Conservation (phyloP, 495 filamentous ascomycete species). For the Podospora conica region DNA sequence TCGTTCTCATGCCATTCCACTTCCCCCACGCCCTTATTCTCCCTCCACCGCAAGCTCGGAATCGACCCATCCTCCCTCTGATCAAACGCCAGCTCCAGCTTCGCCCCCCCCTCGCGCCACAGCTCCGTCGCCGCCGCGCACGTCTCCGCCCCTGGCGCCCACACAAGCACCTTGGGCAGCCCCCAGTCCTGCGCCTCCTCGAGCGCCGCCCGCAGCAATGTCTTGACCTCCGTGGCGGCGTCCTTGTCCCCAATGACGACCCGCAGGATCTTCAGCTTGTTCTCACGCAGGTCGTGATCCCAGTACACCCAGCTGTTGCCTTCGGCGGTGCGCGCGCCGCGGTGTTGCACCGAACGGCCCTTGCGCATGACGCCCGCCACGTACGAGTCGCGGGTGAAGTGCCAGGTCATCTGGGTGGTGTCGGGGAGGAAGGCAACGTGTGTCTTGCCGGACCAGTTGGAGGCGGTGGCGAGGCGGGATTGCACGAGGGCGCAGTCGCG, state of each 20-base stretch:
- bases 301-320: conserved; percentile 11
- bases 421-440: conserved; percentile 12
- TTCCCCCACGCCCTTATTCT: neutral
- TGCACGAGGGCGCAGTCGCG: conserved; percentile 3
- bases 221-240: neutral
- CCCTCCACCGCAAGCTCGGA: conserved; percentile 18
- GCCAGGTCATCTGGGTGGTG: conserved; percentile 12
- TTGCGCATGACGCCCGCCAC: conserved; percentile 7
- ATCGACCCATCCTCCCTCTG: conserved; percentile 19
- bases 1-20: conserved; percentile 17
- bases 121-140: conserved; percentile 4
- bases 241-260: neutral
- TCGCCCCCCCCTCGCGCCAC: conserved; percentile 4
- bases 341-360: conserved; percentile 7
- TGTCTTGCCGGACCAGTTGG: neutral
- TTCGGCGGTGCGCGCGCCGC: conserved; percentile 12
- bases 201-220: conserved; percentile 12
- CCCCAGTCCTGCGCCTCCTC: conserved; percentile 15
- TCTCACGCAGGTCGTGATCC: conserved; percentile 21
- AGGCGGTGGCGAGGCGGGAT: neutral
- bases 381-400: conserved; percentile 16
- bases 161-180: conserved; percentile 18
- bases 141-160: conserved; percentile 1
- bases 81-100: conserved; percentile 12
- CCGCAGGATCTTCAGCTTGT: conserved; percentile 17